Evolutionary conservation across 2,329 filamentous ascomycete species (phyloP), one percentile per base, ranked within the genome.

Genomic region (Cadophora malorum): DNA sequence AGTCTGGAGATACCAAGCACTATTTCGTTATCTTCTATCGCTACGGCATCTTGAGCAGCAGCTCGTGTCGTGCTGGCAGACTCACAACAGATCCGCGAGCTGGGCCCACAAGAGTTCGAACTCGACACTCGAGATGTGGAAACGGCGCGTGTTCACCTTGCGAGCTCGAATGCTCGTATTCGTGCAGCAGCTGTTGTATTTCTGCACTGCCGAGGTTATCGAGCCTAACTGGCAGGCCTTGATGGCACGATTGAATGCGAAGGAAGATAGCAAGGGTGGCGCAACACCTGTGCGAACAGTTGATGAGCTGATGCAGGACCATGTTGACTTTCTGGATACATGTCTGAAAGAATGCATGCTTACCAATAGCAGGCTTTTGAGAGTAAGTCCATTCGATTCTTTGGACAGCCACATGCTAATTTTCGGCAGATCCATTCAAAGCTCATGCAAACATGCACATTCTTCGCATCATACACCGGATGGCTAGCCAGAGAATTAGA

Each of bases 281-380:
- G 65, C 69, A 28, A 76, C 76, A n/a, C 77, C 80, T 7, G 83
- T 82, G 50, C 81, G 94, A 47, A 99, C 96, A 0, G 96, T 99
- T 0, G 96, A 99, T 76, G 94, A 98, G 81, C 82, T 99, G 77
- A 99, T 99, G 96, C 93, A 98, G 81, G 94, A 98, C 77, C 96
- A 99, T 80, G 94, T 99, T 69, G 96, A 98, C 80, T 99, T 99
- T 79, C 82, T 99, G 59, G 96, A 97, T 75, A 98, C 96, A 4
- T 99, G 96, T 79, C 84, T 99, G 75, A 99, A 98, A 81, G 96
- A 98, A 81, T 98, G 96, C 83, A 98, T 98, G 94, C 85, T 99
- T 72, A 99, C 96, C 23, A 97, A 99, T 79, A 93, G 93, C 77
- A 97, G 97, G 81, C 85, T 99, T 7, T 82, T 99, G 6, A 91